phyloP scores from a whole-genome alignment of 495 filamentous ascomycete species.

The Gamarada debralockiae region DNA sequence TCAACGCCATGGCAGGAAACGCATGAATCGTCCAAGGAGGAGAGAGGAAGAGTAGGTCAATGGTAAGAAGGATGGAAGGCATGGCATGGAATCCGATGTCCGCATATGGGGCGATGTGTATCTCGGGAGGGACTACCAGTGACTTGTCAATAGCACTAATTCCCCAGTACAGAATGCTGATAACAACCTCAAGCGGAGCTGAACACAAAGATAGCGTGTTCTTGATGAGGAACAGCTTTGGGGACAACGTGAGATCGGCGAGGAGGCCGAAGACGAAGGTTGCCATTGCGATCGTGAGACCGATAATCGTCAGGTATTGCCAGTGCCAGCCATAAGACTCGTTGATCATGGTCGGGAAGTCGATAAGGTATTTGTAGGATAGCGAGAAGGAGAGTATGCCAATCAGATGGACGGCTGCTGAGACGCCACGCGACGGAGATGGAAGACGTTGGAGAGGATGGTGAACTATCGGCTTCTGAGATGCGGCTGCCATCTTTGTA shows the following conservation, averaged over 20 bases:
- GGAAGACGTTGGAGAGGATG: conserved; percentile 71
- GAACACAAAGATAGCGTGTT: conserved; percentile 70
- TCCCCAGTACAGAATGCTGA: conserved; percentile 84
- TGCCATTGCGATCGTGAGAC: conserved; percentile 61
- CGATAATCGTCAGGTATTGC: conserved; percentile 83
- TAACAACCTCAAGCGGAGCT: conserved; percentile 75
- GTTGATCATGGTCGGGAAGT: conserved; percentile 46
- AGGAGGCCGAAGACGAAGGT: conserved; percentile 70
- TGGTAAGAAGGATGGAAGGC: conserved; percentile 64
- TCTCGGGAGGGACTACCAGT: conserved; percentile 44
- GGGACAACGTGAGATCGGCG: conserved; percentile 68
- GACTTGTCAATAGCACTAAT: conserved; percentile 61
- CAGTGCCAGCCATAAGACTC: conserved; percentile 78
- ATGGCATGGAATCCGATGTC: conserved; percentile 80
- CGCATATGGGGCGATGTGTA: conserved; percentile 38
- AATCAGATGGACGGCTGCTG: conserved; percentile 63
- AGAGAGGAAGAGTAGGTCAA: conserved; percentile 71
- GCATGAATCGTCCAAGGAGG: conserved; percentile 75
- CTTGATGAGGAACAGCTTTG: conserved; percentile 64
- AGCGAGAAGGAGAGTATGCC: conserved; percentile 67
- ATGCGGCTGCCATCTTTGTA: conserved; percentile 18
- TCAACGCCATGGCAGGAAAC: conserved; percentile 57
- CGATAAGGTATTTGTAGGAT: conserved; percentile 57
- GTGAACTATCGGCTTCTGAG: conserved; percentile 22
- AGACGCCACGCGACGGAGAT: conserved; percentile 67